Evolutionary conservation across 441 rosid species (phyloP).

Genomic region (Gossypium schwendimanii): DNA sequence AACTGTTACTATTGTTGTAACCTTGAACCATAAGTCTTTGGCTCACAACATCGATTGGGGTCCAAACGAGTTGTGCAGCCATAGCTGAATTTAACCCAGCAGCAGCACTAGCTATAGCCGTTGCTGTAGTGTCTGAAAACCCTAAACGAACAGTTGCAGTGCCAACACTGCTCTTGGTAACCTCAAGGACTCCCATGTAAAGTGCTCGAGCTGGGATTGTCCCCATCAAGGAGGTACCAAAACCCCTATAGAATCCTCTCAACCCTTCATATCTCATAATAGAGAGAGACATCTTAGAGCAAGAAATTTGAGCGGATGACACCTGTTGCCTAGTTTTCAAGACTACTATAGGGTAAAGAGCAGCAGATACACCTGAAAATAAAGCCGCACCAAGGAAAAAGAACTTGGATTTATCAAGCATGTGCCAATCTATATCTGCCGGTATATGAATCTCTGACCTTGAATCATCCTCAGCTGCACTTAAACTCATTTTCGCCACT

Average conservation of each 20-base stretch:
- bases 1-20: constrained; percentile 20
- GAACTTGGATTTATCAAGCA: constrained; percentile 72
- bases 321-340: constrained; percentile 71
- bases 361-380: constrained; percentile 63
- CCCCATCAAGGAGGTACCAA: constrained; percentile 66
- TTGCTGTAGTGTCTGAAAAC: constrained; percentile 45
- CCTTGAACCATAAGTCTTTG: constrained; percentile 78
- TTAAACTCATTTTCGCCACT: constrained; percentile 65
- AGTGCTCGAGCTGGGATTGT: constrained; percentile 70
- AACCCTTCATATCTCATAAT: constrained; percentile 50
- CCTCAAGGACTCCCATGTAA: constrained; percentile 59
- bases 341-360: constrained; percentile 58
- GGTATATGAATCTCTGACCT: constrained; percentile 56
- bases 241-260: constrained; percentile 65
- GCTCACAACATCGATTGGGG: constrained; percentile 70
- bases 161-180: constrained; percentile 61
- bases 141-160: constrained; percentile 49
- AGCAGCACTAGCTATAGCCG: constrained; percentile 52
- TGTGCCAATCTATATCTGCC: constrained; percentile 72
- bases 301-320: constrained; percentile 38
- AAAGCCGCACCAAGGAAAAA: constrained; percentile 62
- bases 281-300: constrained; percentile 37
- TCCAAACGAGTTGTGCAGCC: constrained; percentile 78
- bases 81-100: constrained; percentile 64
- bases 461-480: constrained; percentile 49